Conservation (phyloP, 768 basidiomycete species). For the Calocybe indica region DNA sequence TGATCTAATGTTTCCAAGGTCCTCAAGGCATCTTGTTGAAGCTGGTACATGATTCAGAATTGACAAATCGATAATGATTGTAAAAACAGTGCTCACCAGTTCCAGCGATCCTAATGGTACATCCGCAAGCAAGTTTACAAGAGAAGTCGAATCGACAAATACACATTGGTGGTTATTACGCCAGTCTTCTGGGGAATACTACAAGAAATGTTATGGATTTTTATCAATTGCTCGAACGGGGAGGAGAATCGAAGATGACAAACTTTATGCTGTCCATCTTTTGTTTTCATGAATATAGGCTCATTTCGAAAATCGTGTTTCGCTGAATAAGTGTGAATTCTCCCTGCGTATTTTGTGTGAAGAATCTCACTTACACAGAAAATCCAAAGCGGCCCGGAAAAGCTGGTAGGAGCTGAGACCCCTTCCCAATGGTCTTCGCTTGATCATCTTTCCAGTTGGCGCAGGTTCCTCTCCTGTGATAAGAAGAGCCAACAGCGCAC, state of each 20-base stretch:
- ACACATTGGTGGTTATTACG: conserved; percentile 41
- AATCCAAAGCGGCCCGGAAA: conserved; percentile 79
- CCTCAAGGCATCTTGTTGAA: conserved; percentile 67
- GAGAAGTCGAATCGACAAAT: conserved; percentile 76
- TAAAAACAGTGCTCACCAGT: conserved; percentile 41
- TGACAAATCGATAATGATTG: neutral
- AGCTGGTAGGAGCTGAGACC: conserved; percentile 90
- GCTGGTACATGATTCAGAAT: conserved; percentile 33
- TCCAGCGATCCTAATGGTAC: conserved; percentile 76
- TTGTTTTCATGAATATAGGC: conserved; percentile 52
- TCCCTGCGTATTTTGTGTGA: conserved; percentile 1
- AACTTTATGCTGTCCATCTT: conserved; percentile 52
- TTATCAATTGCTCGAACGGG: conserved; percentile 2
- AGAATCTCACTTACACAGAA: conserved; percentile 53
- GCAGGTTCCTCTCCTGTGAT: conserved; percentile 61
- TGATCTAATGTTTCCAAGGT: conserved; percentile 64
- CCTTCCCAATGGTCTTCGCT: conserved; percentile 60
- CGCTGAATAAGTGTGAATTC: conserved; percentile 33
- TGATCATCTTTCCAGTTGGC: conserved; percentile 21
- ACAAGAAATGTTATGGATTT: neutral
- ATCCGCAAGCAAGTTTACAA: conserved; percentile 69
- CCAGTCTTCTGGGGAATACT: conserved; percentile 63
- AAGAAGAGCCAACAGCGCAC: conserved; percentile 50
- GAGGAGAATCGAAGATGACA: conserved; percentile 9
- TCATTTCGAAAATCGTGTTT: conserved; percentile 60